Conservation (phyloP, 164 flowering plant genomes). For the Tetrastigma voinierianum region DNA sequence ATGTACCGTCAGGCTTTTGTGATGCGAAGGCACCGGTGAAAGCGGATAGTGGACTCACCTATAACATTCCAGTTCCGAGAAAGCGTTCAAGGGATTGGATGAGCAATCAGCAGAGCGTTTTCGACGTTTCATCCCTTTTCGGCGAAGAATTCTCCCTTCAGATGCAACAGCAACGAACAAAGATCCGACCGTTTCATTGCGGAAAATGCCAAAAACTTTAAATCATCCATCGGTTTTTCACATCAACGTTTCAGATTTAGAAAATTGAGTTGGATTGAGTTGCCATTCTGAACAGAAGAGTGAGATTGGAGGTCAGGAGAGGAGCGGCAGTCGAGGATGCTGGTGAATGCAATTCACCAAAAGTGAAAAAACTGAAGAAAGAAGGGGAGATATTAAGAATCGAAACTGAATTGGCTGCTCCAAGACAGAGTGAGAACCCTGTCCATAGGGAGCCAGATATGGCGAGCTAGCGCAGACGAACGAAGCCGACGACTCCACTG, state of each 20-base stretch:
- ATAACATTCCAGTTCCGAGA: constrained; percentile 28
- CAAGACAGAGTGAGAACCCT: constrained; percentile 42
- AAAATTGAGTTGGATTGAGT: background rate
- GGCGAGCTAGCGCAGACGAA: constrained; percentile 51
- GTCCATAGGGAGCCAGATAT: constrained; percentile 44
- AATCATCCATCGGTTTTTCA: background rate
- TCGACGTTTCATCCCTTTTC: constrained; percentile 5
- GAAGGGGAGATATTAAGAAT: constrained; percentile 46
- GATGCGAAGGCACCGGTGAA: constrained; percentile 29
- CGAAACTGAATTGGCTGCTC: constrained; percentile 38
- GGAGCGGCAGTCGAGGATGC: constrained; percentile 27
- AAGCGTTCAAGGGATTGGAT: constrained; percentile 36
- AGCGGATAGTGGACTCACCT: constrained; percentile 56
- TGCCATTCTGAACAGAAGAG: constrained; percentile 41
- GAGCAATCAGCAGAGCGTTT: constrained; percentile 10
- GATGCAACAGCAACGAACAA: constrained; percentile 40
- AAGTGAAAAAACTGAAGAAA: constrained; percentile 33
- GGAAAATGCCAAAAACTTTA: constrained; percentile 30
- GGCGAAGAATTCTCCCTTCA: constrained; percentile 29
- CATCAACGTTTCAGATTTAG: background rate
- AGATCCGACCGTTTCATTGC: constrained; percentile 41
- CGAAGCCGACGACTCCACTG: constrained; percentile 48
- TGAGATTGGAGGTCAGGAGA: constrained; percentile 41
- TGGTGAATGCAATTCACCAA: constrained; percentile 28
- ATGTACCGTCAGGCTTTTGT: constrained; percentile 14